Evolutionary conservation across 2,329 filamentous ascomycete genomes (phyloP).

Genomic region (Reticulascus tulasneorum): DNA sequence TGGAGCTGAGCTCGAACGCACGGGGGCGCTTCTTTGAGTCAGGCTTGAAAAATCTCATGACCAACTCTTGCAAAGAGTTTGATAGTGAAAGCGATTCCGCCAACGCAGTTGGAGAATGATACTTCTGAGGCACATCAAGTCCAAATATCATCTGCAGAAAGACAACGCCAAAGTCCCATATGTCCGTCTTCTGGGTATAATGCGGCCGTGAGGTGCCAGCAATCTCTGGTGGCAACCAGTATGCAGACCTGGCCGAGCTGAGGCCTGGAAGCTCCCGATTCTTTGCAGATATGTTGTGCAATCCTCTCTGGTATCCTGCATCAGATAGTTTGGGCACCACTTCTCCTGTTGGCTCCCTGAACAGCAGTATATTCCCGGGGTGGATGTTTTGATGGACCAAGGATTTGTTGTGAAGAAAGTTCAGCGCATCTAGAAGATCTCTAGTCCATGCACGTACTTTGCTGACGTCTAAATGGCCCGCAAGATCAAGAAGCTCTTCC

Average conservation of each 20-base stretch:
- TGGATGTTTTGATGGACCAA: constrained; percentile 83
- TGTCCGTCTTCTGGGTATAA: constrained; percentile 75
- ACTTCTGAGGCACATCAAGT: constrained; percentile 68
- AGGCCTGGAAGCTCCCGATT: constrained; percentile 48
- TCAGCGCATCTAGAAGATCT: constrained; percentile 82
- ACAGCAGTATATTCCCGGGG: constrained; percentile 73
- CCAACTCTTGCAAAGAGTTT: constrained; percentile 70
- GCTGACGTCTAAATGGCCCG: constrained; percentile 67
- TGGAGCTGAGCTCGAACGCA: constrained; percentile 68
- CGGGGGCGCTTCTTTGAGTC: constrained; percentile 81
- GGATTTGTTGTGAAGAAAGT: constrained; percentile 81
- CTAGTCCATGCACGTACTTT: constrained; percentile 88
- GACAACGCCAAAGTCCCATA: constrained; percentile 92
- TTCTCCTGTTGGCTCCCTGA: constrained; percentile 63
- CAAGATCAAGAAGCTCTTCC: constrained; percentile 74
- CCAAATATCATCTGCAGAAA: constrained; percentile 95
- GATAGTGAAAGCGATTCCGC: constrained; percentile 71
- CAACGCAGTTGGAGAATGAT: constrained; percentile 72
- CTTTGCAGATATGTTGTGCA: constrained; percentile 58
- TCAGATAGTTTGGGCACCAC: constrained; percentile 73
- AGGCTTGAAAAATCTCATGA: constrained; percentile 78
- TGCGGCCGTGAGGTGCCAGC: constrained; percentile 57
- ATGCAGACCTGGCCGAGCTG: constrained; percentile 66
- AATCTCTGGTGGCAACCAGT: constrained; percentile 81
- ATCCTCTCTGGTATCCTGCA: constrained; percentile 63